Conservation (phyloP, 2,329 filamentous ascomycete genomes). For the Fusarium poae region DNA sequence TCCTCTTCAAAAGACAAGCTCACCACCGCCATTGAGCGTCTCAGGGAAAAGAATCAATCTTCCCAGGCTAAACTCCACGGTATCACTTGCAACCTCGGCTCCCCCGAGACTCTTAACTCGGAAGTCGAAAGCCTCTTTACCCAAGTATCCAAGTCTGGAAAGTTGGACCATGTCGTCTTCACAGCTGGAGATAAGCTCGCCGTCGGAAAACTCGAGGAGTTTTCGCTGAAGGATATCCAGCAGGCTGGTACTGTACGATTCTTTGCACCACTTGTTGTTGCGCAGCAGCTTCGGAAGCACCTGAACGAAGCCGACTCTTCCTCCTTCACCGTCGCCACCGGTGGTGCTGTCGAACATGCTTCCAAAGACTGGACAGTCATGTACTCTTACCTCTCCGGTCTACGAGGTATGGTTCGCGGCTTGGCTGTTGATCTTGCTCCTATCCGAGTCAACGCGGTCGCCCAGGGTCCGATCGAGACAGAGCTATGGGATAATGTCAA, state of each 20-base stretch:
- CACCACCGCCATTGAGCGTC: conserved; percentile 28
- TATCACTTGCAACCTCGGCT: conserved; percentile 34
- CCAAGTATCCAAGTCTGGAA: conserved; percentile 28
- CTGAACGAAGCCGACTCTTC: conserved; percentile 28
- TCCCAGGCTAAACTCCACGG: conserved; percentile 35
- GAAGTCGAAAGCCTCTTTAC: conserved; percentile 37
- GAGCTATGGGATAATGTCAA: conserved; percentile 38
- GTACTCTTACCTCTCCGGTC: conserved; percentile 28
- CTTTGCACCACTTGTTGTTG: conserved; percentile 37
- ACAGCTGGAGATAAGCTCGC: conserved; percentile 37
- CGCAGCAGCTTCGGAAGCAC: conserved; percentile 39
- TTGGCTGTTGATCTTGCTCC: conserved; percentile 41
- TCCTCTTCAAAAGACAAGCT: conserved; percentile 30
- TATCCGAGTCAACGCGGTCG: conserved; percentile 38
- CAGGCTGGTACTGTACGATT: conserved; percentile 40
- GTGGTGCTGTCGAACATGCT: conserved; percentile 30
- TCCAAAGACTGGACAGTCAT: conserved; percentile 37
- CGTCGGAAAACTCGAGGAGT: conserved; percentile 31
- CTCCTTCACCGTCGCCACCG: conserved; percentile 38
- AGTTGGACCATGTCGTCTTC: conserved; percentile 41
- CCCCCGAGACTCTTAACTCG: conserved; percentile 12
- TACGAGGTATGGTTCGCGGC: conserved; percentile 34
- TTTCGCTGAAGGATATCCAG: conserved; percentile 23
- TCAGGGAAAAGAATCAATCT: conserved; percentile 28
- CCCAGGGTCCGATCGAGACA: conserved; percentile 34